phyloP scores from a whole-genome alignment of 768 basidiomycete genomes.

The Exsudoporus frostii region DNA sequence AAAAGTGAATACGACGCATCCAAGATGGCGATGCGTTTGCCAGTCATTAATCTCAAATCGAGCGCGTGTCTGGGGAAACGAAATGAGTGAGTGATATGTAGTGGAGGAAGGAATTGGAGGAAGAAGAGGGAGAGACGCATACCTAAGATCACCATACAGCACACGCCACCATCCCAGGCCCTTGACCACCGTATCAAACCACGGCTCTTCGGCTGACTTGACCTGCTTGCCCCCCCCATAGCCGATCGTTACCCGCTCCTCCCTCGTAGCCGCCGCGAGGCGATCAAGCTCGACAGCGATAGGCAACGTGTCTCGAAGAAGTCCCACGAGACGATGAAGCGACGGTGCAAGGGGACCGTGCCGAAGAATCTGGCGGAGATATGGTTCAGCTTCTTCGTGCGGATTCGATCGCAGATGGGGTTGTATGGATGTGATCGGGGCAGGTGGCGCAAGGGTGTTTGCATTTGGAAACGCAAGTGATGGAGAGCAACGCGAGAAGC shows the following conservation, averaged over 20 bases:
- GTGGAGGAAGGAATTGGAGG: neutral
- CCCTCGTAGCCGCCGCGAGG: slow-evolving; percentile 38
- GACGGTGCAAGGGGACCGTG: slow-evolving; percentile 65
- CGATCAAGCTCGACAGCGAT: slow-evolving; percentile 68
- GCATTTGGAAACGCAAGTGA: slow-evolving; percentile 5
- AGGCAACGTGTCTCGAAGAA: slow-evolving; percentile 75
- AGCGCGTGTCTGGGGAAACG: slow-evolving; percentile 59
- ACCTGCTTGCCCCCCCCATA: slow-evolving; percentile 16
- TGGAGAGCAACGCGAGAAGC: slow-evolving; percentile 54
- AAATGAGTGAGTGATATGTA: neutral
- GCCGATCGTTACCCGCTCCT: slow-evolving; percentile 10
- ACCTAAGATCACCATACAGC: slow-evolving; percentile 68
- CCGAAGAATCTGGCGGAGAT: slow-evolving; percentile 67
- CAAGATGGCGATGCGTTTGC: slow-evolving; percentile 64
- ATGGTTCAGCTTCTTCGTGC: slow-evolving; percentile 75
- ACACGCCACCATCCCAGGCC: slow-evolving; percentile 81
- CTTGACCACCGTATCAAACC: slow-evolving; percentile 71
- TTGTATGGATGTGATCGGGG: slow-evolving; percentile 32
- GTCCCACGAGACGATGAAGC: slow-evolving; percentile 60
- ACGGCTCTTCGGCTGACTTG: slow-evolving; percentile 20
- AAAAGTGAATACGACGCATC: slow-evolving; percentile 69
- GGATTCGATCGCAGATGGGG: slow-evolving; percentile 48
- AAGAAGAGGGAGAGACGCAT: slow-evolving; percentile 7
- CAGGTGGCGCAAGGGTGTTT: slow-evolving; percentile 23
- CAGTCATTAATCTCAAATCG: slow-evolving; percentile 73